Evolutionary conservation across 78 protist species (phyloP).

Genomic region (Protostelium mycophagum): DNA sequence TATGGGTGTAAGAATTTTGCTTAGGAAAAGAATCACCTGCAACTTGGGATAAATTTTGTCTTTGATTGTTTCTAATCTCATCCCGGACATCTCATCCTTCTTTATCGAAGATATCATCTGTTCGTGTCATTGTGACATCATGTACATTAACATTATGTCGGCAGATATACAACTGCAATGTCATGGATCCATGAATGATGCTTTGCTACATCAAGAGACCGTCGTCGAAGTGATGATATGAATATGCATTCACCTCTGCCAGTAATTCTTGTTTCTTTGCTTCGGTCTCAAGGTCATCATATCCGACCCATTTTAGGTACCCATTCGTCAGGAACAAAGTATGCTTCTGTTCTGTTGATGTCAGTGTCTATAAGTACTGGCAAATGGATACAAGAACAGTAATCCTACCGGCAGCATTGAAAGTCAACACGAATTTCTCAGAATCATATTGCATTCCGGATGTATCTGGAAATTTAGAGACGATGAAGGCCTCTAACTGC

Average conservation of each 20-base stretch:
- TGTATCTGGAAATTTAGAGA: background rate
- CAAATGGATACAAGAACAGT: background rate
- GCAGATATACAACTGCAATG: too few species aligned
- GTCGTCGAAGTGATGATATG: background rate
- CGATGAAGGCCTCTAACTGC: background rate
- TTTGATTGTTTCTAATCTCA: background rate
- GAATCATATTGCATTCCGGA: background rate
- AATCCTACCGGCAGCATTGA: background rate
- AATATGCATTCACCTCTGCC: background rate
- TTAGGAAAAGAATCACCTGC: too few species aligned
- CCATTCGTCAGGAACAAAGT: background rate
- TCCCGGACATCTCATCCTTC: background rate
- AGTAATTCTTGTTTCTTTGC: background rate
- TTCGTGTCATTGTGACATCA: too few species aligned
- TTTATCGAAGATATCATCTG: background rate
- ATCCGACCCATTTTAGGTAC: background rate
- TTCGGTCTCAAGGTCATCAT: background rate
- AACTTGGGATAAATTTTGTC: background rate
- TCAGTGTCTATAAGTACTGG: background rate
- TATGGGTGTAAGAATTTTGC: too few species aligned
- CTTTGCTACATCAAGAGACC: too few species aligned
- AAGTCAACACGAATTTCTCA: background rate
- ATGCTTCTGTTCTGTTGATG: background rate
- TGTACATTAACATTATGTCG: too few species aligned
- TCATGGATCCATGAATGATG: too few species aligned